Evolutionary conservation across 2,329 filamentous ascomycete species (phyloP).

Genomic region (Ilyonectria destructans): DNA sequence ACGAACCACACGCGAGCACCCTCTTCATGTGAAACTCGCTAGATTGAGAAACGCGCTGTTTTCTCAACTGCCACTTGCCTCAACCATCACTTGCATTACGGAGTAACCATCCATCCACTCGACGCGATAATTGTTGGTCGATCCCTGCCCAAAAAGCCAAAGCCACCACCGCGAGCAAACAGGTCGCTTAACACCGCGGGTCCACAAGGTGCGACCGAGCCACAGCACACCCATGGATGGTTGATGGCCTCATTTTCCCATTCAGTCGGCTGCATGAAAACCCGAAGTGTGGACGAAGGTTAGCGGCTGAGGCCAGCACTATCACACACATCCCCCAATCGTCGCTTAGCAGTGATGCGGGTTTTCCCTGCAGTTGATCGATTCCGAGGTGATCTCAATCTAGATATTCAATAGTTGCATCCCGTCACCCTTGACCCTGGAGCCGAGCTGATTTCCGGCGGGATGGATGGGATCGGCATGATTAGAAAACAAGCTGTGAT

Average conservation of each 20-base stretch:
- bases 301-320: not conserved
- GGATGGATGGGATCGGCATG: not conserved
- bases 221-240: not conserved
- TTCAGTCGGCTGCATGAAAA: not conserved
- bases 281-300: not conserved
- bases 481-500: not conserved
- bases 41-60: not conserved
- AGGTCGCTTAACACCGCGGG: not conserved
- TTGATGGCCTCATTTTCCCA: constrained; percentile 6
- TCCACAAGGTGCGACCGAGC: not conserved
- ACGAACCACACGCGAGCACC: too few relatives aligned
- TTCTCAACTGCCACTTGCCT: not conserved
- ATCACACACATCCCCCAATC: not conserved
- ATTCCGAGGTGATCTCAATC: not conserved
- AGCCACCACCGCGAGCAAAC: constrained; percentile 1
- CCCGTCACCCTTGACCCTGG: not conserved
- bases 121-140: not conserved
- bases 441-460: not conserved
- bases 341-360: not conserved
- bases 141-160: not conserved
- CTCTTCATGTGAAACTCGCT: too few relatives aligned
- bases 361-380: not conserved
- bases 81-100: not conserved
- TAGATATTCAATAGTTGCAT: not conserved
- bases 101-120: not conserved